These are phyloP conservation scores for Colletotrichum orchidophilum DNA, from an alignment of 2,329 filamentous ascomycete species.

Conservation along the genomic window DNA sequence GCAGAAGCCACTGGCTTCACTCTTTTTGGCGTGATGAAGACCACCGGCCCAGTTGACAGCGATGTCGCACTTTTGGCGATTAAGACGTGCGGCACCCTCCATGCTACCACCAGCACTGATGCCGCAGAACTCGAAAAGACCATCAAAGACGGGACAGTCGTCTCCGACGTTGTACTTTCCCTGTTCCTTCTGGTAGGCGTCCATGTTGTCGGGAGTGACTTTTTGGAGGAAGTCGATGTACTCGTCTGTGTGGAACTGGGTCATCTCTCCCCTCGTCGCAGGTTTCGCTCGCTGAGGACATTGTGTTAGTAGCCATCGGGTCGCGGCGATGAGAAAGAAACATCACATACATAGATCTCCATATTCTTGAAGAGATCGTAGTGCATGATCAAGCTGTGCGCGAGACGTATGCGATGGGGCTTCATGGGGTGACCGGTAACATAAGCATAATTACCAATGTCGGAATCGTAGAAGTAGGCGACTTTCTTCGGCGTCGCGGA, in stretches of 20 bases:
- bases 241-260: conserved; percentile 92
- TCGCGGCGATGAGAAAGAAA: conserved; percentile 44
- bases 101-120: conserved; percentile 94
- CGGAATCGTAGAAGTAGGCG: conserved; percentile 98
- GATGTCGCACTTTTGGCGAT: conserved; percentile 92
- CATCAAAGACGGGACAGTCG: conserved; percentile 97
- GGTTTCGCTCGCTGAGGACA: conserved; percentile 77
- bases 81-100: conserved; percentile 90
- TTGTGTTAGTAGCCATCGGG: conserved; percentile 3
- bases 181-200: conserved; percentile 89
- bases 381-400: conserved; percentile 94
- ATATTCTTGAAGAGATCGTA: conserved; percentile 97
- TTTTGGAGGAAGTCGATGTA: conserved; percentile 96
- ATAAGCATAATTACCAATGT: conserved; percentile 98
- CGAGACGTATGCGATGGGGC: conserved; percentile 92
- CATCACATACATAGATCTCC: conserved; percentile 85
- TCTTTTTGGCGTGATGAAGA: conserved; percentile 96
- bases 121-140: conserved; percentile 95
- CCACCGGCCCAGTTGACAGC: conserved; percentile 99
- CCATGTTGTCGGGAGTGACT: conserved; percentile 99
- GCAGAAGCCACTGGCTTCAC: conserved; percentile 95
- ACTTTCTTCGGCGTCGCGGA: conserved; percentile 76
- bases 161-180: conserved; percentile 94
- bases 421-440: conserved; percentile 99
- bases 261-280: conserved; percentile 89